Evolutionary conservation across 306 rosid species (phyloP).

Genomic region (Rubus parviflorus): DNA sequence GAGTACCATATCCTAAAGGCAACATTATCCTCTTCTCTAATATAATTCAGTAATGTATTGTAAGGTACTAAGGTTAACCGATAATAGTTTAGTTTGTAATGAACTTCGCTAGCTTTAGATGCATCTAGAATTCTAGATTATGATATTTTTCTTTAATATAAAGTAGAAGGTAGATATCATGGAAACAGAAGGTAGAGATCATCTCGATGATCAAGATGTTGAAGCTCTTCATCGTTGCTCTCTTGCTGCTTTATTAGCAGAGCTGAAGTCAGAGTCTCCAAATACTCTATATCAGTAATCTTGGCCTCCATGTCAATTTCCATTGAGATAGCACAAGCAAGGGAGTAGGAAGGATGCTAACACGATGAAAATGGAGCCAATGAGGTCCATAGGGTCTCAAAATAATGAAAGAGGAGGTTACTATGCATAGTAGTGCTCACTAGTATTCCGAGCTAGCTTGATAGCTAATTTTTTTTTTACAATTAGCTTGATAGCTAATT

Average conservation of each 20-base stretch:
- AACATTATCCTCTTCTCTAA: background rate
- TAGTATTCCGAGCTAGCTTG: too few species aligned
- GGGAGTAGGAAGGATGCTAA: conserved; percentile 6
- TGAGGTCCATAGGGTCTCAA: conserved; percentile 4
- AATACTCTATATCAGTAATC: too few species aligned
- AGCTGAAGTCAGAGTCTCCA: too few species aligned
- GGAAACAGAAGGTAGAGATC: too few species aligned
- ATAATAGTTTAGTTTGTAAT: background rate
- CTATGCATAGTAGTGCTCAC: background rate
- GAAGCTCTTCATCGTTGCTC: too few species aligned
- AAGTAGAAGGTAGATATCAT: too few species aligned
- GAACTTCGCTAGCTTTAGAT: background rate
- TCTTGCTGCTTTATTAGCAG: too few species aligned
- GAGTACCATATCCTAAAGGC: background rate
- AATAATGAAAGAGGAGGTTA: conserved; percentile 15
- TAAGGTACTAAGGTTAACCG: conserved; percentile 6
- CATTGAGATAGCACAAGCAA: background rate
- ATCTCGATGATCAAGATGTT: too few species aligned
- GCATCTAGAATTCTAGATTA: too few species aligned
- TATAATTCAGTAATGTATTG: background rate
- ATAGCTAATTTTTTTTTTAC: too few species aligned
- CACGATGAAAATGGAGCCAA: conserved; percentile 11
- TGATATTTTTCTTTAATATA: background rate
- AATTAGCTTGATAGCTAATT: background rate
- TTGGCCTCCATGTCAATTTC: too few species aligned